Conservation (phyloP, 768 basidiomycete genomes). For the Nevesoporus exiguus region DNA sequence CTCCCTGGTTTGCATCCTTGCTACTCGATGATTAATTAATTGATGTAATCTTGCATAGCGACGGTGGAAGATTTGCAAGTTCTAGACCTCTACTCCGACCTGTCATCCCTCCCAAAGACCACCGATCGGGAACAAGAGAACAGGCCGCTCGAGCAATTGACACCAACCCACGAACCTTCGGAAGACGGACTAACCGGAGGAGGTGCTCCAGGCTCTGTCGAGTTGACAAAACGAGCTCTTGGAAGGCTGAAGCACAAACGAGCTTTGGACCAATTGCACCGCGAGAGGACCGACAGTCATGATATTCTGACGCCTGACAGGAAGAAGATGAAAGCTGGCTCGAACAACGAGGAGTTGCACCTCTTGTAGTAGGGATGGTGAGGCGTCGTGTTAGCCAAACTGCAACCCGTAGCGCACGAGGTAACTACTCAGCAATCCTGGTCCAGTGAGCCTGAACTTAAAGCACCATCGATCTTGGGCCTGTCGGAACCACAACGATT, state of each 20-base stretch:
- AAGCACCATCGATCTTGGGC: no score
- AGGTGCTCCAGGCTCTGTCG: constrained; percentile 2
- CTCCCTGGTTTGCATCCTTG: constrained; percentile 42
- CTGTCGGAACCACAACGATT: no score
- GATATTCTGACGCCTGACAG: constrained; percentile 4
- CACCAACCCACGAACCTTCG: constrained; percentile 4
- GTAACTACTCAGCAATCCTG: no score
- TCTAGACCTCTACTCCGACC: constrained; percentile 58
- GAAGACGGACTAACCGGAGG: constrained; percentile 14
- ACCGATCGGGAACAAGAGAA: constrained; percentile 43
- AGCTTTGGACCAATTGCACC: constrained; percentile 35
- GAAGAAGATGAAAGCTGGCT: constrained; percentile 21
- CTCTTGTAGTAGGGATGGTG: neutral
- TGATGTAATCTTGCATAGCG: constrained; percentile 35
- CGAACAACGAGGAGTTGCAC: constrained; percentile 3
- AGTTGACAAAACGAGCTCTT: constrained; percentile 43
- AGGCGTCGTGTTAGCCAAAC: no score
- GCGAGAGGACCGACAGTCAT: constrained; percentile 1
- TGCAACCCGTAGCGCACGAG: no score
- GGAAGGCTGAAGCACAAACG: constrained; percentile 52
- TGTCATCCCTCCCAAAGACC: constrained; percentile 60
- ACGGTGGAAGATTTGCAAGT: constrained; percentile 44
- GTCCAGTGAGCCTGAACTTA: no score
- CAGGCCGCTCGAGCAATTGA: constrained; percentile 32
- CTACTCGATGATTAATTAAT: neutral